These are phyloP conservation scores for Crithidia acanthocephali DNA, from an alignment of 208 protist species.

Conservation along the genomic window DNA sequence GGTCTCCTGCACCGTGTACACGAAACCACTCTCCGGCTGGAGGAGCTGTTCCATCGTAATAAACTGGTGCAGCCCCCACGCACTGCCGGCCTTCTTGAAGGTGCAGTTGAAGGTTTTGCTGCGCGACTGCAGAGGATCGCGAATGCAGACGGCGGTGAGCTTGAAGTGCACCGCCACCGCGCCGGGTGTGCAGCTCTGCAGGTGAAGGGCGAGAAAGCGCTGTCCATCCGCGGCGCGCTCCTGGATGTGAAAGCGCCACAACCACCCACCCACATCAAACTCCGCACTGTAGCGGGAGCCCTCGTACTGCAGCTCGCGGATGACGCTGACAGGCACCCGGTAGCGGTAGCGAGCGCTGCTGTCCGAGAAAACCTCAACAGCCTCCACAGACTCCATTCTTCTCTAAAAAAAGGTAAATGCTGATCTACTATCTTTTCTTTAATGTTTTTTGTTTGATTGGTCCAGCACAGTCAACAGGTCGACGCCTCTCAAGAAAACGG, in stretches of 20 bases:
- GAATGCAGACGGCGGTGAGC: constrained; percentile 64
- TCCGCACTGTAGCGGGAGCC: constrained; percentile 76
- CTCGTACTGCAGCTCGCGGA: constrained; percentile 67
- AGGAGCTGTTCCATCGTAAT: constrained; percentile 64
- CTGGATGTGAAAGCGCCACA: constrained; percentile 89
- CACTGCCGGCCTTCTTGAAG: constrained; percentile 81
- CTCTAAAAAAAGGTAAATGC: background rate
- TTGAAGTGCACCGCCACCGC: constrained; percentile 73
- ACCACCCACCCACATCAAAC: constrained; percentile 76
- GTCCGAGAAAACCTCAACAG: constrained; percentile 67
- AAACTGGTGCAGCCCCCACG: constrained; percentile 91
- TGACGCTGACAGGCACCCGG: constrained; percentile 69
- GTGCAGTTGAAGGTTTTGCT: constrained; percentile 87
- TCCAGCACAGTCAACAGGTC: too few species aligned
- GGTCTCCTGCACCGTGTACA: constrained; percentile 71
- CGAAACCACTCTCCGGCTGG: constrained; percentile 58
- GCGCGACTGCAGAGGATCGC: constrained; percentile 65
- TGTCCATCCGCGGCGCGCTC: constrained; percentile 56
- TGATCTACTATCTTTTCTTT: too few species aligned
- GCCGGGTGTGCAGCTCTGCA: constrained; percentile 76
- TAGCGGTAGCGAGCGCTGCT: constrained; percentile 79
- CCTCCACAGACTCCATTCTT: constrained; percentile 65
- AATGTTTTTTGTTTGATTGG: too few species aligned
- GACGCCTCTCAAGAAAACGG: too few species aligned
- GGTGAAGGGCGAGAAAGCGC: constrained; percentile 76